Percentiles rank a stretch among this genome's conserved stretches.
Evolutionary conservation across 2,329 filamentous ascomycete genomes (phyloP).

Genomic region (Sporothrix mexicana): DNA sequence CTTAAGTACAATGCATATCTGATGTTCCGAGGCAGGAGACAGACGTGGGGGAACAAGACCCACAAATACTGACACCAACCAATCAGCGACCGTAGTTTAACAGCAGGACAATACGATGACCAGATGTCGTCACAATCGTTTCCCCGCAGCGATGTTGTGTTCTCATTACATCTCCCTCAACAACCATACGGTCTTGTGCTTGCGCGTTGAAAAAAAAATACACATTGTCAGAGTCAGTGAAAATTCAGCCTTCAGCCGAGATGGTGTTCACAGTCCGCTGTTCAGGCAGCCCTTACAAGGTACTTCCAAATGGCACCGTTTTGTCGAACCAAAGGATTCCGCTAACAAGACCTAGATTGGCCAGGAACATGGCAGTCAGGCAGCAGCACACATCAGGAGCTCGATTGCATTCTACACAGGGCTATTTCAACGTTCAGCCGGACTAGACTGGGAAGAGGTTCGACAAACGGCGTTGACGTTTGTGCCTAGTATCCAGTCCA

Average conservation of each 20-base stretch:
- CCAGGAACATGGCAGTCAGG: neutral
- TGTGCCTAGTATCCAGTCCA: constrained; percentile 18
- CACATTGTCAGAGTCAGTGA: too few relatives aligned
- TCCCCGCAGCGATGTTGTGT: neutral
- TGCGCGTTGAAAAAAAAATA: too few relatives aligned
- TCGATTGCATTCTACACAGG: constrained; percentile 22
- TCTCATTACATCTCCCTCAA: too few relatives aligned
- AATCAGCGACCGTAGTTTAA: neutral
- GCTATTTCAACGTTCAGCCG: constrained; percentile 13
- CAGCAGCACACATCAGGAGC: neutral
- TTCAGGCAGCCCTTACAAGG: neutral
- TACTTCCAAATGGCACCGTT: neutral
- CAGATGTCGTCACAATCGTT: neutral
- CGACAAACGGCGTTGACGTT: neutral
- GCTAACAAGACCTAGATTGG: neutral
- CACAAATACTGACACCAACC: too few relatives aligned
- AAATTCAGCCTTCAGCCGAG: too few relatives aligned
- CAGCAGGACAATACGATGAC: neutral
- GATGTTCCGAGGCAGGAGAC: too few relatives aligned
- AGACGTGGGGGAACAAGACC: too few relatives aligned
- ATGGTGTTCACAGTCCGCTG: neutral
- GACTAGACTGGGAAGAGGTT: neutral
- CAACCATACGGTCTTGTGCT: too few relatives aligned
- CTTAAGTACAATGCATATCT: too few relatives aligned
- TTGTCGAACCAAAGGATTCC: too few relatives aligned